phyloP scores from a whole-genome alignment of 108 stramenopile genomes.

The Hondaea fermentalgiana region DNA sequence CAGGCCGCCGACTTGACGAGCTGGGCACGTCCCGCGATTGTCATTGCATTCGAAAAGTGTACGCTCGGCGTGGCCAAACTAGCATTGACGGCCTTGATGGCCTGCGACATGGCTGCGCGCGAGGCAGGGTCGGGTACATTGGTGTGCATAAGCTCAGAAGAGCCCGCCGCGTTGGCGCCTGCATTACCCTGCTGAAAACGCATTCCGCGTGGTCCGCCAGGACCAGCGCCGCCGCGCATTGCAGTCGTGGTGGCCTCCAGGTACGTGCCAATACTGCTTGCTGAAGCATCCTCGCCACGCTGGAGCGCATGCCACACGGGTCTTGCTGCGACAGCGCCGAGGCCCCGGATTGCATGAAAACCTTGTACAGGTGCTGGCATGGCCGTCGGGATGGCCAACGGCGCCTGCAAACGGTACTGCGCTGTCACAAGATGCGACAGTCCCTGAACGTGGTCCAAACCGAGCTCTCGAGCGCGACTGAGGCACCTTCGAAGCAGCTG shows the following conservation, averaged over 20 bases:
- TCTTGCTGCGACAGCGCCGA: background rate
- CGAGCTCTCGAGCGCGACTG: background rate
- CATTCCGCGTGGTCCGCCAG: background rate
- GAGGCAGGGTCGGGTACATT: background rate
- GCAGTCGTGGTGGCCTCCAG: background rate
- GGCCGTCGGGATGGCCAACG: background rate
- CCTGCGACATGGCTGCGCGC: constrained; percentile 4
- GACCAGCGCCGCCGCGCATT: background rate
- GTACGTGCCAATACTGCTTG: background rate
- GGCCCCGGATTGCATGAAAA: background rate
- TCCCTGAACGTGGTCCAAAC: background rate
- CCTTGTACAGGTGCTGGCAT: background rate
- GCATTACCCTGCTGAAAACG: background rate
- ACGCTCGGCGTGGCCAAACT: constrained; percentile 1
- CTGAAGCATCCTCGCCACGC: background rate
- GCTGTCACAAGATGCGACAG: constrained; percentile 1
- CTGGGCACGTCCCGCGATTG: background rate
- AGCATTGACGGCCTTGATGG: background rate
- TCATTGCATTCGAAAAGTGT: background rate
- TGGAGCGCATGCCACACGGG: background rate
- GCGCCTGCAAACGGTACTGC: background rate
- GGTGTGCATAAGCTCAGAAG: background rate
- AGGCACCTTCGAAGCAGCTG: constrained; percentile 12
- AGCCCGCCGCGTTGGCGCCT: background rate
- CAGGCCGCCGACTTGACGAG: constrained; percentile 3